Base-by-base conservation (phyloP, 2,329 filamentous ascomycete species). In the Cladosporium sp. region DNA sequence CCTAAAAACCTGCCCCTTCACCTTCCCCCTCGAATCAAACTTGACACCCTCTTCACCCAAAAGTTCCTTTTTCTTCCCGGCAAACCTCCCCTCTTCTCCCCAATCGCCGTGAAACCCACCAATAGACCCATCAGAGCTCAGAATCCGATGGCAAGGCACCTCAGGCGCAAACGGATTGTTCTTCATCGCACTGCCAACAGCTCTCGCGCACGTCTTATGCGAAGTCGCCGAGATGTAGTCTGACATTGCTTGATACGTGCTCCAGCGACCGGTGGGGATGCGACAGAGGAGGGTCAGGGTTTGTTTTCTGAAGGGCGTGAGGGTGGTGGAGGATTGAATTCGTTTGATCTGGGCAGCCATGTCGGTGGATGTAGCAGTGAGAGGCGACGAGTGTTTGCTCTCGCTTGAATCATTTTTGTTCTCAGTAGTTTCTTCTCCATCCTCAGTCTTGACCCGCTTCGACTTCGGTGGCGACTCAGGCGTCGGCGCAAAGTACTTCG, bases 61-160 rank as follows among this genome's bases (percentile, higher is more conserved):
- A 65, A 82, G 67, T 65, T 75, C 75, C 54, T 75, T 77, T 71
- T 82, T 83, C 66, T 79, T 75, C 21, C 71, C 71, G 14, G 79
- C 78, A 72, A 78, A 77, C 68, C 78, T 77, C 5, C 80, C 80
- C n/a, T 80, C 75, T 65, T 80, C 80, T 30, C 80, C 78, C 82
- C 83, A 83, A 38, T 78, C 76, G 15, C 84, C 84, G 44, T 81
- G 79, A 71, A 85, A 86, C 12, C 84, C 84, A 18, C 84, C 83
- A 24, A 86, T 74, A 7, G 75, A 71, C 14, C 75, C 75, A 59
- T 75, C 75, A 18, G 71, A 71, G 15, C 77, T 76, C 58, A 79
- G 64, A 6, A 78, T 74, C 3, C 80, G 71, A 67, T 81, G 80
- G 59, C 80, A 81, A 0, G 80, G 80, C 5, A 81, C 79, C 21